Base-by-base conservation (phyloP, 139 green algal species). In the Asterochloris erici region DNA sequence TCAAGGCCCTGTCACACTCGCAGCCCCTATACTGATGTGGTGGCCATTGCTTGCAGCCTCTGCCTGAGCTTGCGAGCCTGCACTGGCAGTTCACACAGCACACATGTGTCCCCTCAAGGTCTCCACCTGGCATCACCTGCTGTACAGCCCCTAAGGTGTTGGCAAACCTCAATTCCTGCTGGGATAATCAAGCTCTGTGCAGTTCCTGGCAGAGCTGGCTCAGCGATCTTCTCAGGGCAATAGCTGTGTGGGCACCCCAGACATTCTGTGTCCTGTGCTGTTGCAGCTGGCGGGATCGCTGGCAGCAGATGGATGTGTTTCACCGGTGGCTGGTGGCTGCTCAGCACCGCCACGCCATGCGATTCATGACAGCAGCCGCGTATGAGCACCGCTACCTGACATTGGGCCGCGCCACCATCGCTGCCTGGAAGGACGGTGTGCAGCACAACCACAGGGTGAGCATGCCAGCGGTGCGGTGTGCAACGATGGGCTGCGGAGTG, bases 281-380 rank as follows among this genome's bases (percentile, higher is more conserved):
- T 64, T 28, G 12, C 76, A 73, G 78, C 61, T 82, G 78, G 78
- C 73, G 73, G 78, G 78, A 61, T 21, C 28, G 26, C 78, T 82
- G 78, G 78, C 78, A 74, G 63, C 27, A 74, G 63, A 74, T 64
- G 26, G 78, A 82, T 74, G 63, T 63, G 9, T 82, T 82, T 74
- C 61, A 75, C 61, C 73, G 61, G 11, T 82, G 78, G 78, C 63
- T 14, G 23, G 23, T 14, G 19, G 78, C 63, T 28, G 78, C 27
- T 4, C 12, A 14, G 0, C 27, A 82, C 14, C 78, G 78, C 14
- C 27, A 73, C 10, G 28, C 68, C n/a, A 61, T 73, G 78, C 78
- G 78, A n/a, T 21, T 74, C 62, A 73, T 74, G 78, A 82, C 78
- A 23, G 78, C 78, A 24, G n/a, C 14, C 11, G 78, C 78, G 15